Base-by-base conservation (phyloP, 2,329 filamentous ascomycete genomes). In the Talaromyces sp. region DNA sequence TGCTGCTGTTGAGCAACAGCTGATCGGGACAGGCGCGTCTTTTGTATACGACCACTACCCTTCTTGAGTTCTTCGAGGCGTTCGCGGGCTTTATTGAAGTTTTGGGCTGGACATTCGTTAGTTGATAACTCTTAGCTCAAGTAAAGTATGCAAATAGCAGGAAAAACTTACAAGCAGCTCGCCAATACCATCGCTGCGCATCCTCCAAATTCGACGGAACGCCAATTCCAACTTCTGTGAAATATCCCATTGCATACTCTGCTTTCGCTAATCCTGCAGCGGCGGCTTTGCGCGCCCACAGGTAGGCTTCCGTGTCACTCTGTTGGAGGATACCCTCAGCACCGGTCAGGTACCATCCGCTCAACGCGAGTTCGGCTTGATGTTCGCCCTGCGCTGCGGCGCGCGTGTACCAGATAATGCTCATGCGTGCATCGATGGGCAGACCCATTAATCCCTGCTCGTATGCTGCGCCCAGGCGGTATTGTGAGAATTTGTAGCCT, bases 211-310 rank as follows among this genome's bases (percentile, higher is more conserved):
- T 95, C 8, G 89, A 85, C 15, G 87, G 81, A 63, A 90, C 86
- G 31, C 94, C 94, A 65, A 99, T 97, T 11, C 94, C 94, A 51
- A 94, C 87, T 74, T 99, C 94, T 0, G 90, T 95, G 70, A 96
- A 97, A 75, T 97, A 97, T 0, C 94, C 94, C 89, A 99, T 96
- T 0, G 93, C 94, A 75, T 97, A 97, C 76, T 97, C 89, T 0
- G 94, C 94, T 78, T 97, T 99, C 7, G 91, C 86, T 37, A 97
- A 76, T 2, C 93, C 91, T 3, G 91, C 89, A 63, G 87, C 84
- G 0, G 94, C 94, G 1, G 94, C 93, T 75, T 97, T 97, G 21
- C 93, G 82, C 10, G 94, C 93, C 94, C 94, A 99, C 2, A 99
- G 82, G 71, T 97, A 99, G 0, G 94, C 94, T 72, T 99, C 94